Evolutionary conservation across 192 early-diverging fungal species (phyloP).

Genomic region (Kickxella alabastrina): DNA sequence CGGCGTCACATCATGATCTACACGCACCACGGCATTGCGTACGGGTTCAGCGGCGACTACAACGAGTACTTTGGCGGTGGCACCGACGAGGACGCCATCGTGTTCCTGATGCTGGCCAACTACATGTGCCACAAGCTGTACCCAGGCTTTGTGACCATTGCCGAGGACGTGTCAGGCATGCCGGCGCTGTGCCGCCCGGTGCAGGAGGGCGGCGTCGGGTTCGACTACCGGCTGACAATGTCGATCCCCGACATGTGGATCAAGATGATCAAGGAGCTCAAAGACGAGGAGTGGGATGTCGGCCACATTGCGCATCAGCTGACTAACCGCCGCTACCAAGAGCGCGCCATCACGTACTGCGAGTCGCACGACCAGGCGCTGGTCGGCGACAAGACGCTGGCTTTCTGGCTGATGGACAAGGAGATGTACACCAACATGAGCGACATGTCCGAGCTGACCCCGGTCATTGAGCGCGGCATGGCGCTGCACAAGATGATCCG

Average conservation of each 20-base stretch:
- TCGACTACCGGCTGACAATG: constrained; percentile 96
- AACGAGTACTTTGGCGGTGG: constrained; percentile 87
- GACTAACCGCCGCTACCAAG: constrained; percentile 85
- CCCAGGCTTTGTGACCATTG: constrained; percentile 79
- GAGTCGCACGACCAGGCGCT: constrained; percentile 98
- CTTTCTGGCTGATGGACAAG: constrained; percentile 99
- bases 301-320: constrained; percentile 79
- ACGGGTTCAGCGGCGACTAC: constrained; percentile 90
- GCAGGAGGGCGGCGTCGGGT: constrained; percentile 88
- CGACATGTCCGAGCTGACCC: constrained; percentile 70
- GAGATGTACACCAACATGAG: constrained; percentile 99
- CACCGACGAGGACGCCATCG: constrained; percentile 75
- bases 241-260: constrained; percentile 99
- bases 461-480: constrained; percentile 89
- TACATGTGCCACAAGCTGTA: constrained; percentile 78
- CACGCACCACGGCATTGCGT: constrained; percentile 89
- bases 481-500: constrained; percentile 97
- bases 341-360: constrained; percentile 92
- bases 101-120: constrained; percentile 91
- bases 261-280: constrained; percentile 88
- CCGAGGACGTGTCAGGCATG: constrained; percentile 99
- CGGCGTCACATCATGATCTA: constrained; percentile 98
- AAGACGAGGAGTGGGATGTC: constrained; percentile 92
- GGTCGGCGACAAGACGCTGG: constrained; percentile 97
- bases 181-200: constrained; percentile 83